Base-by-base conservation (phyloP, 768 basidiomycete genomes). In the Phylloporus sp. region DNA sequence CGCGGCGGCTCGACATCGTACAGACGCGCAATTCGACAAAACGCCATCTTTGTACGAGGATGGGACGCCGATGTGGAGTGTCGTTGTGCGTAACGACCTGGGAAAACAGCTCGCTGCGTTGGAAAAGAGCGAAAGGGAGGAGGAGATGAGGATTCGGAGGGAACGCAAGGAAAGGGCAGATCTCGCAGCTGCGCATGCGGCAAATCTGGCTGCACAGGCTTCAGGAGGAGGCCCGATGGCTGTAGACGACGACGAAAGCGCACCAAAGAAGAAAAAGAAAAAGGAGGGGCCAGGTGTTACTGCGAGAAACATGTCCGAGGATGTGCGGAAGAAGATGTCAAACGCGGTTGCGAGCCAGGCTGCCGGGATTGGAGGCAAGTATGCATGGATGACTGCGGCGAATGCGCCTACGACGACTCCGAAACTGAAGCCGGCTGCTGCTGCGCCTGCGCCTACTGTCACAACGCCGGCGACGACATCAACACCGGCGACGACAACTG, bases 271-370 rank as follows among this genome's bases (percentile, higher is more conserved):
- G 68, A 78, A 78, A 71, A 80, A 86, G 69, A 91, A 90, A 67
- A 85, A 86, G 64, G 89, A 91, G 28, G 87, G 87, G 0, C 88
- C 90, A 0, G 87, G 89, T 11, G 86, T 91, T 11, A 88, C 88
- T 0, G 89, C 91, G 49, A 75, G 87, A 50, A 93, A 92, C 63
- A 91, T 95, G 88, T 86, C 85, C 6, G 92, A 93, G 68, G 92
- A 94, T 59, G 87, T 91, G 60, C 76, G 85, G 58, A 95, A 95
- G 77, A 92, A 91, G 66, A 84, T 94, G 84, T 88, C 86, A 29
- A 92, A 95, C 66, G 87, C 87, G 22, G 88, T 89, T 6, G 92
- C 92, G 22, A 86, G 84, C 57, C 90, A 91, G 64, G 90, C 90
- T 6, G 89, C 91, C n/a, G 92, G 92, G 0, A 64, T 91, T 20